Base-by-base conservation (phyloP, 179 eudicot genomes). In the Nepenthes alata region DNA sequence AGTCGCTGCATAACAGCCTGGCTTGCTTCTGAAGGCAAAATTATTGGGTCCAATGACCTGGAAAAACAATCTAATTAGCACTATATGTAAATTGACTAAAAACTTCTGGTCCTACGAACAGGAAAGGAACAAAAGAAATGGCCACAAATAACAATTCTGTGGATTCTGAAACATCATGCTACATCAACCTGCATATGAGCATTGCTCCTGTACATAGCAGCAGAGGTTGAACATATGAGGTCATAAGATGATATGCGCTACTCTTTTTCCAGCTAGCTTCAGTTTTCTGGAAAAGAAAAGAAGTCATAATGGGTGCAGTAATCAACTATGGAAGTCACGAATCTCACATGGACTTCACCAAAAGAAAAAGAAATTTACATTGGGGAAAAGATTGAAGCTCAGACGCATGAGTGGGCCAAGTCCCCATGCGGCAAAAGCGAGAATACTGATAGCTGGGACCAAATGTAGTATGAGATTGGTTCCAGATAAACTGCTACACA, bases 341-440 rank as follows among this genome's bases (percentile, higher is more conserved):
- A 47, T 8, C 49, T 39, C 9, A 50, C 15, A 50, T 45, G 55
- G 62, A 55, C 11, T 35, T n/a, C n/a, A 35, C 9, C 12, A 13
- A 56, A 47, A 62, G 47, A 63, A 55, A 60, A 8, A 59, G 70
- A 47, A 4, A 13, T 0, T 16, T 81, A 88, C 96, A 74, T 83
- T 75, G 55, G 83, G 69, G 61, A 88, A 78, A 61, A 76, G 58
- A 62, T 70, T 73, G 78, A 84, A 76, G 74, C 89, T 69, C 38
- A 78, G 62, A 47, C 83, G 80, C 78, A 86, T 14, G 15, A 88
- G 74, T 11, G 96, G 96, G 60, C 74, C 73, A 78, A 88, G 75
- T 66, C 87, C 93, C 85, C 84, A 88, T 45, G 76, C 80, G 25
- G 86, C 77, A 64, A 88, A 80, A 66, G 75, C 87, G 65, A 88